Evolutionary conservation across 2,329 filamentous ascomycete species (phyloP), one percentile per base, ranked within the genome.

Genomic region (Chaetomiaceae sp.): DNA sequence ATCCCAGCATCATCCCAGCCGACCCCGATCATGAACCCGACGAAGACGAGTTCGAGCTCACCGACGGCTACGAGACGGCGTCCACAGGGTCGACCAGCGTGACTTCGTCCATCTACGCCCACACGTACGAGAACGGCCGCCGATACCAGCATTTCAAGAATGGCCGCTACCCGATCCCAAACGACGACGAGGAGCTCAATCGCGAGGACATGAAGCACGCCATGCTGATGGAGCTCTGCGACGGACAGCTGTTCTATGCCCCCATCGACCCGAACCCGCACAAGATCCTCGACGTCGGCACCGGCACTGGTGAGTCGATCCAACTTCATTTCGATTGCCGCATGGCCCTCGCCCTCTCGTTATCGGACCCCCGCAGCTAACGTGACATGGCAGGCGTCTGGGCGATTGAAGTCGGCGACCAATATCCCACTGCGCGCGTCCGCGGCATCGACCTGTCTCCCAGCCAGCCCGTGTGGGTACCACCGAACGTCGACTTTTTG

Each of bases 101-200:
- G 13, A 56, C 58, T 4, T 58, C 59, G 10, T 60, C 54, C 54
- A 51, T 65, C 19, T 57, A 59, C 51, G 60, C 59, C 17, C 60
- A 64, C 51, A 57, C 58, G 3, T 61, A 52, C 42, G 62, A 63
- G 50, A 56, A 62, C 44, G 57, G 56, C 38, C 57, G 64, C 2
- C 57, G 63, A 2, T 66, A 65, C 44, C 63, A 65, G 35, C 35
- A 51, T 35, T 65, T 61, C 55, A 60, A 62, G 37, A 55, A 64
- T 35, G 58, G 60, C 17, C 55, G 60, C n/a, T 66, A 66, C 41
- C 58, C 56, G 7, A 51, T 66, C 9, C 63, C 64, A n/a, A 73
- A 74, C 51, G 72, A 75, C 47, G 66, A 72, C n/a, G 56, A 62
- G 3, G 72, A 75, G 54, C 72, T 73, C 55, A 69, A 70, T 53